These are phyloP conservation scores for Phytophthora colocasiae DNA, from an alignment of 352 stramenopile species.

Conservation along the genomic window DNA sequence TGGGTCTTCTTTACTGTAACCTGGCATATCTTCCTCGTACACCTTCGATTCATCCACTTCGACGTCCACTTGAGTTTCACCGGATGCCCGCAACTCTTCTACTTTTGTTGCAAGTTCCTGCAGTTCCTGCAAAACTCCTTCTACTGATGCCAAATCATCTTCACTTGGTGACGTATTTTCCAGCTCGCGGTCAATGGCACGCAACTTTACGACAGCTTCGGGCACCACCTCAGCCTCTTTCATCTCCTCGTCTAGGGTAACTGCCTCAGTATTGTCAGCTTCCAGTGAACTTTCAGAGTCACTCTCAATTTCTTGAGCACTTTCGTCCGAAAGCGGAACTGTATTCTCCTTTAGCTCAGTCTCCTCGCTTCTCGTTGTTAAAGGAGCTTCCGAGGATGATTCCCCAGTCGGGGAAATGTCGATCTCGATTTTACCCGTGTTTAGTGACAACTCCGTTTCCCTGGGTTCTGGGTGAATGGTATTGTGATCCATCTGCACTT, in stretches of 20 bases:
- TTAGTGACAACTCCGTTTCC: conserved; percentile 8
- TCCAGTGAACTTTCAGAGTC: not conserved
- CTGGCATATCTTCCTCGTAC: not conserved
- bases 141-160: not conserved
- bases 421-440: conserved; percentile 6
- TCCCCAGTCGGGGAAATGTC: conserved; percentile 1
- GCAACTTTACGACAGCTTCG: conserved; percentile 15
- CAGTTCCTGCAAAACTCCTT: conserved; percentile 9
- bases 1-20: conserved; percentile 10
- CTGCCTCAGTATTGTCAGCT: conserved; percentile 1
- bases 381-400: conserved; percentile 1
- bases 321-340: conserved; percentile 1
- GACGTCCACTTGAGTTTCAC: not conserved
- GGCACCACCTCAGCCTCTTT: conserved; percentile 31
- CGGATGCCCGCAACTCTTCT: conserved; percentile 3
- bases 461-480: conserved; percentile 8
- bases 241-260: conserved; percentile 5
- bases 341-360: conserved; percentile 3
- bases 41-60: not conserved
- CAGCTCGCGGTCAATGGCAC: conserved; percentile 2
- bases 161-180: conserved; percentile 12
- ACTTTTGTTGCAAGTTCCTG: not conserved
- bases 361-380: not conserved
- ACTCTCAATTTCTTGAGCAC: conserved; percentile 11
- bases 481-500: conserved; percentile 9